A percentile compares a stretch with the other conserved stretches of the same genome.
Evolutionary conservation across 75 land plant species (phyloP).

Genomic region (Cunninghamia lanceolata): DNA sequence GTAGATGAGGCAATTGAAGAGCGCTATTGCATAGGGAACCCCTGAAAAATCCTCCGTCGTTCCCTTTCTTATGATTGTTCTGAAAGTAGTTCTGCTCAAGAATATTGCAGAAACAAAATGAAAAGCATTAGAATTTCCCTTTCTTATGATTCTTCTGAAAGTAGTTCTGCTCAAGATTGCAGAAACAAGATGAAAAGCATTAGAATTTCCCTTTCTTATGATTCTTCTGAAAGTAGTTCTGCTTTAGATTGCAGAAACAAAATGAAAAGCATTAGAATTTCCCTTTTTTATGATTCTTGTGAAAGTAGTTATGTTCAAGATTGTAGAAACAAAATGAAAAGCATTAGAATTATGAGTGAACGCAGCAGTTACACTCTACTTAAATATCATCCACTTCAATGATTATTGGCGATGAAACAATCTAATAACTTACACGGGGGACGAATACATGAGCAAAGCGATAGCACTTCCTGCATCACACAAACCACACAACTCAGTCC

Average conservation of each 20-base stretch:
- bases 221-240: background rate
- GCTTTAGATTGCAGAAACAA: too few species aligned
- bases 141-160: background rate
- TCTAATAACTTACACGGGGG: too few species aligned
- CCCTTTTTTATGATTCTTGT: background rate
- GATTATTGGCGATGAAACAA: too few species aligned
- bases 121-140: background rate
- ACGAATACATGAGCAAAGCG: too few species aligned
- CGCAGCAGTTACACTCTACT: too few species aligned
- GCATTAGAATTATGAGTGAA: too few species aligned
- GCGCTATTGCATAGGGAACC: background rate
- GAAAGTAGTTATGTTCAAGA: background rate
- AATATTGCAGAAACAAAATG: too few species aligned
- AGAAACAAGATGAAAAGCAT: too few species aligned
- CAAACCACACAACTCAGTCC: too few species aligned
- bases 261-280: background rate
- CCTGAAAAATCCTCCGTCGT: background rate
- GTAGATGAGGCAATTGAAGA: slow-evolving; percentile 2
- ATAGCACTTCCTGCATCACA: too few species aligned
- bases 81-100: background rate
- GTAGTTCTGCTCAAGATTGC: background rate
- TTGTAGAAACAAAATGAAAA: too few species aligned
- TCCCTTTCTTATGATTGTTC: background rate
- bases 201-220: background rate
- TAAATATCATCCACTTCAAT: too few species aligned